Percentiles rank a stretch among this genome's conserved stretches.
These are phyloP conservation scores for Byssochlamys sp. DNA, from an alignment of 2,329 filamentous ascomycete species.

Conservation along the genomic window DNA sequence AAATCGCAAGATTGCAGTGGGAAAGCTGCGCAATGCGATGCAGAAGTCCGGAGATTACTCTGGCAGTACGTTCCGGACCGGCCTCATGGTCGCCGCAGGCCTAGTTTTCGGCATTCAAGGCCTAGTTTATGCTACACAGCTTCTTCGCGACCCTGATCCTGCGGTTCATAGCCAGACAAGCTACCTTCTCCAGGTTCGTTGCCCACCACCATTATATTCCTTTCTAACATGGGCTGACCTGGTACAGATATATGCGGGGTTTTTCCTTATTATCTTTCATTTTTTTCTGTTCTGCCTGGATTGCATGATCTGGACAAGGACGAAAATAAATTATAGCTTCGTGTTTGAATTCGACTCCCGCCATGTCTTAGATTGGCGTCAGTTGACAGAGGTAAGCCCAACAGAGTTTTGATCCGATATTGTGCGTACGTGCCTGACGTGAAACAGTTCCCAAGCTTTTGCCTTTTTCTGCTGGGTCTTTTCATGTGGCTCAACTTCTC, in stretches of 20 bases:
- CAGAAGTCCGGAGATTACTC: conserved; percentile 51
- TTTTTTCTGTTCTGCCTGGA: conserved; percentile 77
- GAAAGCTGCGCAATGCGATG: conserved; percentile 69
- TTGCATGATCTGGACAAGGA: conserved; percentile 69
- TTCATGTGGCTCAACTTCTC: conserved; percentile 87
- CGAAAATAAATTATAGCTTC: conserved; percentile 91
- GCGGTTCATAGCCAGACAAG: conserved; percentile 46
- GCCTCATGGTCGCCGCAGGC: conserved; percentile 59
- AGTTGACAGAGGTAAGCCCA: conserved; percentile 59
- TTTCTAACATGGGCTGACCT: conserved; percentile 14
- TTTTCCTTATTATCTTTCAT: conserved; percentile 72
- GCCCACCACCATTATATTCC: conserved; percentile 1
- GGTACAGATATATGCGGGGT: conserved; percentile 74
- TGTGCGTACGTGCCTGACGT: conserved; percentile 8
- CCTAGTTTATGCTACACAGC: conserved; percentile 48
- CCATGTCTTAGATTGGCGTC: conserved; percentile 78
- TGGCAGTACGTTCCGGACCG: conserved; percentile 50
- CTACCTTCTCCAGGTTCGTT: conserved; percentile 57
- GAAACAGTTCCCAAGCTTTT: conserved; percentile 65
- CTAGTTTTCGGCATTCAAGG: conserved; percentile 58
- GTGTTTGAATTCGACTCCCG: conserved; percentile 92
- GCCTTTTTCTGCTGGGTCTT: conserved; percentile 64
- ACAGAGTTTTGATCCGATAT: background rate
- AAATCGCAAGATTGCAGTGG: conserved; percentile 81
- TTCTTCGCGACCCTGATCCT: conserved; percentile 43